Base-by-base conservation (phyloP, 495 filamentous ascomycete genomes). In the Penicillium waksmanii region DNA sequence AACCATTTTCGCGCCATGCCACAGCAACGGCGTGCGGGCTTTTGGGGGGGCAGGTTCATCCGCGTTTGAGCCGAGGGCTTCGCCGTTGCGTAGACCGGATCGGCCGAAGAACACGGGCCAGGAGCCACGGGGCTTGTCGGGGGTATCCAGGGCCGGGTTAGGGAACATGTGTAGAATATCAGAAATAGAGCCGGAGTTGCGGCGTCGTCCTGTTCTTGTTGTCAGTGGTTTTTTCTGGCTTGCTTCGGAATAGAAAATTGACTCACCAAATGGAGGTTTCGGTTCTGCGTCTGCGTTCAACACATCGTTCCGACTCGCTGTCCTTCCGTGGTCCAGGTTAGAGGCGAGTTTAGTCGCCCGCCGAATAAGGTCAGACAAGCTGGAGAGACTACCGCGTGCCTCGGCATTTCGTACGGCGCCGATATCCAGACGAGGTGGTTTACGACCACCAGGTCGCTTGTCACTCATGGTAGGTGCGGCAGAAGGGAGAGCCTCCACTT, bases 121-220 rank as follows among this genome's bases (percentile, higher is more conserved):
- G 27, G 76, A 77, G 13, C 68, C 64, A 31, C 64, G 73, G 44
- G 18, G 18, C 15, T 58, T 67, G 21, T 70, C 81, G 18, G 84
- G 85, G 6, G 82, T 86, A 8, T 80, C 79, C 6, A 86, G 78
- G 5, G 84, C 85, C 5, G 95, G 93, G 11, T 93, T 89, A 12
- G 95, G 95, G 58, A 98, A 98, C 13, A 92, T 90, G 12, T 90
- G 89, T 6, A 98, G 81, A 69, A 97, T 97, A 66, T 96, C 93
- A 15, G 91, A 93, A 44, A 98, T 80, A 63, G 93, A 83, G 73
- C 83, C 84, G 3, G 82, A 84, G n/a, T 72, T 68, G 46, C 73
- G 64, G n/a, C 51, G 62, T 44, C 80, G 71, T 36, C 58, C 10
- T 19, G 33, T 43, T 54, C 33, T 12, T 46, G 48, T 51, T 46